A percentile compares a stretch with the other conserved stretches of the same genome.
phyloP scores from a whole-genome alignment of 73 alveolate species.

The Tetrahymena elliotti region DNA sequence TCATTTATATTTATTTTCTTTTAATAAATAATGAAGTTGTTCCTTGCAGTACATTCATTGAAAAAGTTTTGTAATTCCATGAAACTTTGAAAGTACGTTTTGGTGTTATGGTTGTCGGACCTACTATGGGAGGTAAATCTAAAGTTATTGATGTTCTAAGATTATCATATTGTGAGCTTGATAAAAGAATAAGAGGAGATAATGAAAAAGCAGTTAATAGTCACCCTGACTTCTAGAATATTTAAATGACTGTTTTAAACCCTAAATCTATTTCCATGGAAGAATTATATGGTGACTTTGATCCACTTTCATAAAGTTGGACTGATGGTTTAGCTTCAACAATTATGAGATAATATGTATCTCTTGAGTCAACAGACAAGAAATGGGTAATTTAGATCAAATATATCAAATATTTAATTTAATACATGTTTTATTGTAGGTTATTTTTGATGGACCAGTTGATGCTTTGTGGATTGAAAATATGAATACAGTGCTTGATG shows the following conservation, averaged over 20 bases:
- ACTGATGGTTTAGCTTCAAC: constrained; percentile 93
- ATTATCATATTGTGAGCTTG: constrained; percentile 67
- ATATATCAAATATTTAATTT: background rate
- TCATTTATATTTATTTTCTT: background rate
- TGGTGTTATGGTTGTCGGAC: constrained; percentile 93
- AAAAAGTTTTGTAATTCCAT: constrained; percentile 80
- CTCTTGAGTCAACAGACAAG: constrained; percentile 52
- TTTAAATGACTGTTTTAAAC: constrained; percentile 68
- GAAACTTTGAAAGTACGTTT: constrained; percentile 93
- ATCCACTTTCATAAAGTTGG: constrained; percentile 90
- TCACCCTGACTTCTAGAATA: constrained; percentile 60
- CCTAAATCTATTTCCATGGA: constrained; percentile 91
- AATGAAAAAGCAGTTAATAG: constrained; percentile 32
- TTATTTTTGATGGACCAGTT: constrained; percentile 98
- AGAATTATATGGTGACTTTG: constrained; percentile 89
- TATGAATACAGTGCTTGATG: constrained; percentile 99
- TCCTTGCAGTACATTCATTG: constrained; percentile 55
- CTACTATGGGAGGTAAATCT: constrained; percentile 90
- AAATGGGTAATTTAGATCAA: constrained; percentile 49
- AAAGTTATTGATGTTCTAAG: constrained; percentile 57
- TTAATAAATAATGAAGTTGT: constrained; percentile 41
- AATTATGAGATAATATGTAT: constrained; percentile 81
- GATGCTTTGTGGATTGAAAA: constrained; percentile 98
- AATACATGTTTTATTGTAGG: constrained; percentile 61
- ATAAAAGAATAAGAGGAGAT: constrained; percentile 32